Base-by-base conservation (phyloP, 2,329 filamentous ascomycete genomes). In the Chlorencoelia australis region DNA sequence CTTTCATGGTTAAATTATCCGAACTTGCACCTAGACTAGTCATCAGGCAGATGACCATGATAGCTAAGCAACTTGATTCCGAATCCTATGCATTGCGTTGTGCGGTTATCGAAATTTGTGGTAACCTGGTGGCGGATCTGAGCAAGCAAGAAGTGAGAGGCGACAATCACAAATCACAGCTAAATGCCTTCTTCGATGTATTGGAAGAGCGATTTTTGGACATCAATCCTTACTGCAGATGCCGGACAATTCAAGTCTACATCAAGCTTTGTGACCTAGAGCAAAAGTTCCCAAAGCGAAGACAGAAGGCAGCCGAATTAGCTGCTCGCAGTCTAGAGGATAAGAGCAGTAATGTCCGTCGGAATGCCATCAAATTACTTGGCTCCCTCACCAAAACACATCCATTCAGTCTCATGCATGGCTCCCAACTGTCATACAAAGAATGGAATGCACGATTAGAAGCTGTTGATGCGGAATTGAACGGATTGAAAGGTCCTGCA, bases 131-230 rank as follows among this genome's bases (percentile, higher is more conserved):
- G 52, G 74, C 76, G 11, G 83, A 95, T 60, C 72, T 98, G 28
- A 94, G 82, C 61, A 89, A 82, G 54, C 82, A 93, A 51, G 86
- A 93, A 54, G 89, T 96, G 57, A 76, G 85, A 34, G 84, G 80
- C 51, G 89, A 96, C 50, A 91, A 91, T 57, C 81, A 89, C 65
- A 94, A 94, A 60, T 86, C 82, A 0, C 91, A 98, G 57, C 82
- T 98, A 42, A 91, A 93, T 48, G 87, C 88, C 14, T 98, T 96
- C 57, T 96, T 96, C 53, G 89, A 96, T 52, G 88, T 96, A 0
- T 67, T 98, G 2, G 88, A 98, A 56, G 89, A 96, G 62, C 79
- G 91, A 9, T 98, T 98, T 60, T 69, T 96, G 33, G 91, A 98
- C 52, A 75, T 94, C 53, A 98, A 96, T 59, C 93, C 91, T 0